phyloP scores from a whole-genome alignment of 2,329 filamentous ascomycete genomes.

The Cladophialophora carrionii region DNA sequence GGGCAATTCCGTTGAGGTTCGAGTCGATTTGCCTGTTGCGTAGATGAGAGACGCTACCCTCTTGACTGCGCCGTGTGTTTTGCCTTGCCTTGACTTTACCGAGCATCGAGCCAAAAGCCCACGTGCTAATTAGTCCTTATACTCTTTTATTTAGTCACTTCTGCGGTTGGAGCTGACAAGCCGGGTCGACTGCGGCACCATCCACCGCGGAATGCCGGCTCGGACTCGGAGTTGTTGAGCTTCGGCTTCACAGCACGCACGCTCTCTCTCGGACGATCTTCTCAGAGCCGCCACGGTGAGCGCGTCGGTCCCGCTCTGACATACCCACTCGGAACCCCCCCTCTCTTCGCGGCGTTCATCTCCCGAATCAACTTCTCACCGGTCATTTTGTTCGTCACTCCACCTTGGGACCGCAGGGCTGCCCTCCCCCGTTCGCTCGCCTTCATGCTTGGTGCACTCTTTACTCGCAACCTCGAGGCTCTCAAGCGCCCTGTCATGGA shows the following conservation, averaged over 20 bases:
- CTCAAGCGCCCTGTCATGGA: background rate
- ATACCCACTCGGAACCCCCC: background rate
- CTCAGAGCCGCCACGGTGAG: no score
- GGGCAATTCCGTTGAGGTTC: background rate
- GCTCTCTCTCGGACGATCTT: no score
- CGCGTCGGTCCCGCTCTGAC: background rate
- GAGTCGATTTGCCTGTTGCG: background rate
- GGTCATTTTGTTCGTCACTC: background rate
- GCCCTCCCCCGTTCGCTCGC: background rate
- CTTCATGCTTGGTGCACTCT: constrained; percentile 12
- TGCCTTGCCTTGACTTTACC: background rate
- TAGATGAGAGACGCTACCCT: no score
- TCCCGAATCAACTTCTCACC: background rate
- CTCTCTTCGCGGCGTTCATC: background rate
- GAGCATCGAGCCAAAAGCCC: background rate
- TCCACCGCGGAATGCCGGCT: background rate
- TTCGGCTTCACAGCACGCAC: background rate
- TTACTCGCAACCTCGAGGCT: constrained; percentile 6
- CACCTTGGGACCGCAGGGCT: background rate
- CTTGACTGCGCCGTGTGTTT: no score
- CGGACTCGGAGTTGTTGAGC: background rate
- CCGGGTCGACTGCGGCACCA: background rate
- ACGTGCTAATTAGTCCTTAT: no score
- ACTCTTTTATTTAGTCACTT: no score
- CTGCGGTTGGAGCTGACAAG: background rate